Evolutionary conservation across 2,329 filamentous ascomycete genomes (phyloP), one percentile per base, ranked within the genome.

Genomic region (Aquanectria penicillioides): DNA sequence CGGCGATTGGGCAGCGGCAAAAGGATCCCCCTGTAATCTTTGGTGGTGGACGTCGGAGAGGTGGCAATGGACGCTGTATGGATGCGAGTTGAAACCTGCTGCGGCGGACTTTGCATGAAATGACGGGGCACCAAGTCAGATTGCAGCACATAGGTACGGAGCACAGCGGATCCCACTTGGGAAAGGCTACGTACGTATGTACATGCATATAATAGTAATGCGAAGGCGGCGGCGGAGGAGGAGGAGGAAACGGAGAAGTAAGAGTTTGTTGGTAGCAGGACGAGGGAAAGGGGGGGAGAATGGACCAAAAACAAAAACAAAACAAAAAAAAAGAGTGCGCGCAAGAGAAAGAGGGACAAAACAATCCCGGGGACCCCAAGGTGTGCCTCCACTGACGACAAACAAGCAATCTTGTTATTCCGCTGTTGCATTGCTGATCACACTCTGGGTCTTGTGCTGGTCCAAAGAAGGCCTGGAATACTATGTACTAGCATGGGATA

Each of bases 11-110:
- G 52, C 41, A 38, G 44, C 36, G 37, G 9, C 28, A 47, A 57
- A 57, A 49, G 43, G 52, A 26, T 29, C 34, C 67, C 60, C 67
- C 64, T 64, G 64, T 64, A 66, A 53, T 49, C 12, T 54, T 23
- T 34, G 43, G 41, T 57, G 34, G 37, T 49, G 48, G 59, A 57
- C 59, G 59, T 59, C 53, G 56, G 43, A 57, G 55, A 58, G 48
- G 47, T 55, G 46, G 47, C 57, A 47, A 47, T 36, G 53, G 52
- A 33, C 40, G 48, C 48, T 37, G 33, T 18, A 53, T 40, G 48
- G 56, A 59, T 55, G 43, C 49, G 37, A 59, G 49, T 59, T 59
- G 56, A 59, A 59, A 59, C 56, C 56, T 43, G 50, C 56, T 49
- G 49, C 49, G 48, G 48, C 41, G 34, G 41, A 22, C 43, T 48